Percentiles rank a stretch among this genome's conserved stretches.
Evolutionary conservation across 805 yeast genomes (phyloP).

Genomic region (Starmerella gropengiesseri): DNA sequence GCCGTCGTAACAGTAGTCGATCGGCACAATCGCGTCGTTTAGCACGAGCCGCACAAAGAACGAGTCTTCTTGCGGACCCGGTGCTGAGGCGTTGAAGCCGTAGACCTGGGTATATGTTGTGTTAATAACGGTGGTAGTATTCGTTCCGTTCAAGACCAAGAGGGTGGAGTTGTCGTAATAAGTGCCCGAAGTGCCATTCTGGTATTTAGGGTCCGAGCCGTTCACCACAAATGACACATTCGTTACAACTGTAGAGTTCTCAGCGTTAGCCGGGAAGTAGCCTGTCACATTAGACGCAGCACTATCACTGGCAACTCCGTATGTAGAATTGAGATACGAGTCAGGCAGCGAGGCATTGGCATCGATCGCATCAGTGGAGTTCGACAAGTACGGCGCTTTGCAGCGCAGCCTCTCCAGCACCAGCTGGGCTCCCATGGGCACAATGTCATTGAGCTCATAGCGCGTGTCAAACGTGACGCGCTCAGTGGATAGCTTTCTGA

Average conservation of each 20-base stretch:
- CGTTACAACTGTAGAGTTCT: constrained; percentile 4
- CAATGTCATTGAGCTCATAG: constrained; percentile 39
- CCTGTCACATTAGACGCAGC: constrained; percentile 14
- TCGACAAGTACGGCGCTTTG: constrained; percentile 20
- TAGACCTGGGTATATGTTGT: constrained; percentile 15
- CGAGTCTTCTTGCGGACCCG: constrained; percentile 15
- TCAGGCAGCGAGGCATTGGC: constrained; percentile 14
- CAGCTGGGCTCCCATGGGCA: constrained; percentile 50
- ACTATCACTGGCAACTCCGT: constrained; percentile 24
- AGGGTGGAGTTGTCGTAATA: constrained; percentile 8
- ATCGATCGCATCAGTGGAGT: constrained; percentile 10
- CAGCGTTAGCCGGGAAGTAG: constrained; percentile 10
- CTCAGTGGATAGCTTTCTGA: constrained; percentile 35
- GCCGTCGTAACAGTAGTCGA: constrained; percentile 39
- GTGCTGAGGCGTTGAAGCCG: constrained; percentile 9
- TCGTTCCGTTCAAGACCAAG: constrained; percentile 8
- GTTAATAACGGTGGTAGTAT: constrained; percentile 5
- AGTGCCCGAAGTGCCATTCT: constrained; percentile 5
- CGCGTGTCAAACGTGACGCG: constrained; percentile 38
- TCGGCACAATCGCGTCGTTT: constrained; percentile 47
- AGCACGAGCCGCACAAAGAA: constrained; percentile 39
- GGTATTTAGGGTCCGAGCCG: constrained; percentile 1
- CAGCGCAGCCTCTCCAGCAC: constrained; percentile 42
- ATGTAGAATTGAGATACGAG: constrained; percentile 9
- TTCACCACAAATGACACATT: background rate